Evolutionary conservation across 306 rosid genomes (phyloP), one percentile per base, ranked within the genome.

Genomic region (Dryas alaskensis): DNA sequence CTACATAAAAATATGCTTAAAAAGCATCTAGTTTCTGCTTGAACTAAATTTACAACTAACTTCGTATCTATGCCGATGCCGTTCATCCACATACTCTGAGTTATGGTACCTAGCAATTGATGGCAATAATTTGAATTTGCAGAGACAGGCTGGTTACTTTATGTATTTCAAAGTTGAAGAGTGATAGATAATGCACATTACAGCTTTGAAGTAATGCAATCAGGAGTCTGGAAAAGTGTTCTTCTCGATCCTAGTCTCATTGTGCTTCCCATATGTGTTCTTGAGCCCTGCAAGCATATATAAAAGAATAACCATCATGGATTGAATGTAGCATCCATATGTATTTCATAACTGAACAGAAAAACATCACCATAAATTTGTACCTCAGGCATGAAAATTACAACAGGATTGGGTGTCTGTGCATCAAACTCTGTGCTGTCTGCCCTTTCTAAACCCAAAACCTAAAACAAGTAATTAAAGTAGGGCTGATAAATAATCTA

Each of bases 331-430:
- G 51, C 59, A 47, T 48, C 73, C 67, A 60, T 48, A 39, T 43
- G 16, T 39, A 66, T 52, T 55, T 68, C 12, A 40, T 44, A 61
- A 50, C 43, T 52, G 39, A 43, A 46, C 40, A 17, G 43, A n/a
- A 58, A 12, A 39, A 25, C 17, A 10, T 62, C 53, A 59, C 43
- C 69, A n/a, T 43, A 70, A 65, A 67, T 53, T 27, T 17, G 62
- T 81, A 94, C 99, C 97, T 94, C 99, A 10, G 99, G 99, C 99
- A 94, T 94, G 87, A 91, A 94, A 89, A 94, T 82, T 65, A 94
- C 96, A 83, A 94, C 96, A 62, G 94, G 96, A 74, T 90, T 83
- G 8, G 93, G 90, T 61, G 97, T 85, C 53, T 86, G 85, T 67
- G 83, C 83, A 73, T 90, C 92, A 77, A 94, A 92, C 89, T 94